Percentiles rank a stretch among this genome's conserved stretches.
These are phyloP conservation scores for Plicaturopsis crispa DNA, from an alignment of 768 basidiomycete genomes.

Conservation along the genomic window DNA sequence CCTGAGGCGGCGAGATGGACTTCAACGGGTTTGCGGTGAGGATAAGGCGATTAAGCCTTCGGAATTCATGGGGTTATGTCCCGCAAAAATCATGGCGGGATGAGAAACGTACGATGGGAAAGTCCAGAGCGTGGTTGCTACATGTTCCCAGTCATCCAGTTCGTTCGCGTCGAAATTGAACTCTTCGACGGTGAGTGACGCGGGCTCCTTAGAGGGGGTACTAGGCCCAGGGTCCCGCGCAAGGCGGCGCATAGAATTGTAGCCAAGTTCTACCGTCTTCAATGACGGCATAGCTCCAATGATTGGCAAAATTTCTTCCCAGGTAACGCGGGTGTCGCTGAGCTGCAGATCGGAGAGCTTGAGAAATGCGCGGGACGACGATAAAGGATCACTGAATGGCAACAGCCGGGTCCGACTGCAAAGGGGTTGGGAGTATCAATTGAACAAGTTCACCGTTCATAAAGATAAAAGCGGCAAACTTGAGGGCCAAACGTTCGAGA, in stretches of 20 bases:
- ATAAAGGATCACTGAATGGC: slow-evolving; percentile 22
- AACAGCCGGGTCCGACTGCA: slow-evolving; percentile 63
- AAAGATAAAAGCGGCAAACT: slow-evolving; percentile 43
- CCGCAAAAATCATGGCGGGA: slow-evolving; percentile 6
- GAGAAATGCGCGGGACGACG: slow-evolving; percentile 36
- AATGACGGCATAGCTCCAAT: slow-evolving; percentile 47
- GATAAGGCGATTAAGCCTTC: slow-evolving; percentile 58
- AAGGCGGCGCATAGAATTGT: slow-evolving; percentile 47
- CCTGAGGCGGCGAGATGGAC: slow-evolving; percentile 34
- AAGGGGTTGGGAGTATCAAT: slow-evolving; percentile 6
- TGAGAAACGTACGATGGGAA: slow-evolving; percentile 34
- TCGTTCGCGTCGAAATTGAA: slow-evolving; percentile 71
- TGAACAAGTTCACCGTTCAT: slow-evolving; percentile 11
- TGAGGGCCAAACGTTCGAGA: slow-evolving; percentile 64
- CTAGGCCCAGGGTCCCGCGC: not conserved
- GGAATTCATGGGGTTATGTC: slow-evolving; percentile 7
- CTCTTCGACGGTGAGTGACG: slow-evolving; percentile 29
- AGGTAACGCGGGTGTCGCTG: slow-evolving; percentile 64
- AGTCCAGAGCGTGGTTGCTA: slow-evolving; percentile 33
- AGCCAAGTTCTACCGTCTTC: slow-evolving; percentile 57
- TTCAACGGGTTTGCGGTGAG: slow-evolving; percentile 56
- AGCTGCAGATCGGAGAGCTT: slow-evolving; percentile 61
- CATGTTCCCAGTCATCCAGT: slow-evolving; percentile 47
- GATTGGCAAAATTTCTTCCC: slow-evolving; percentile 56
- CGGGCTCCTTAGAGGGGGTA: slow-evolving; percentile 6